These are phyloP conservation scores for Evernia prunastri DNA, from an alignment of 495 filamentous ascomycete genomes.

Conservation along the genomic window DNA sequence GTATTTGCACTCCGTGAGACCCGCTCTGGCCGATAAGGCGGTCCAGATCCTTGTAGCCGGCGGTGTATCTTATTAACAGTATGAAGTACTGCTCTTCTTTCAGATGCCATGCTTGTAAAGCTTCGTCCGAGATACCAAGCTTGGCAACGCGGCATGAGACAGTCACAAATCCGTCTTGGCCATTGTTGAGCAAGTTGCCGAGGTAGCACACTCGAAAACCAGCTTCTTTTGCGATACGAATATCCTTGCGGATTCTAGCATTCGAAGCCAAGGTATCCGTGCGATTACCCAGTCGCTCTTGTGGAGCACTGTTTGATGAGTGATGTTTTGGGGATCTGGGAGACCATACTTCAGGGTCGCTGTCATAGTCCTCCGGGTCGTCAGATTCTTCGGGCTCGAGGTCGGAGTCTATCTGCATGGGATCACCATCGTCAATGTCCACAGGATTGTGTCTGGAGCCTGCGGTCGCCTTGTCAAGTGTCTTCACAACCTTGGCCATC, in stretches of 20 bases:
- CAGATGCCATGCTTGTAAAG: conserved; percentile 71
- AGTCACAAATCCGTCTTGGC: conserved; percentile 45
- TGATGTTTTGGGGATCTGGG: conserved; percentile 13
- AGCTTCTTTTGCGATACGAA: conserved; percentile 52
- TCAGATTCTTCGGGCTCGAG: conserved; percentile 25
- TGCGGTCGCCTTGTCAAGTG: conserved; percentile 32
- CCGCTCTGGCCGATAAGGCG: conserved; percentile 33
- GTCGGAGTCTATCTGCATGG: conserved; percentile 23
- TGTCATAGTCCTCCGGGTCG: conserved; percentile 30
- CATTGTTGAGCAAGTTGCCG: conserved; percentile 39
- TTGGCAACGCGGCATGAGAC: conserved; percentile 56
- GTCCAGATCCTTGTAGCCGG: conserved; percentile 51
- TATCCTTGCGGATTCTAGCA: conserved; percentile 52
- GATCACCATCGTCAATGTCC: conserved; percentile 16
- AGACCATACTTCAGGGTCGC: conserved; percentile 26
- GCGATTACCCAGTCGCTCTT: conserved; percentile 23
- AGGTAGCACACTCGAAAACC: conserved; percentile 72
- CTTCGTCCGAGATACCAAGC: conserved; percentile 70
- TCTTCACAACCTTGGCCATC: conserved; percentile 36
- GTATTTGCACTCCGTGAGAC: conserved; percentile 31
- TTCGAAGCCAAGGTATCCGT: conserved; percentile 8
- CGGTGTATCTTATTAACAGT: conserved; percentile 62
- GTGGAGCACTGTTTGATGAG: conserved; percentile 15
- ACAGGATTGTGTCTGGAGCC: conserved; percentile 19
- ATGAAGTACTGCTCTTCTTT: conserved; percentile 62